phyloP scores from a whole-genome alignment of 139 green algal species.

The Picocystis salinarum region DNA sequence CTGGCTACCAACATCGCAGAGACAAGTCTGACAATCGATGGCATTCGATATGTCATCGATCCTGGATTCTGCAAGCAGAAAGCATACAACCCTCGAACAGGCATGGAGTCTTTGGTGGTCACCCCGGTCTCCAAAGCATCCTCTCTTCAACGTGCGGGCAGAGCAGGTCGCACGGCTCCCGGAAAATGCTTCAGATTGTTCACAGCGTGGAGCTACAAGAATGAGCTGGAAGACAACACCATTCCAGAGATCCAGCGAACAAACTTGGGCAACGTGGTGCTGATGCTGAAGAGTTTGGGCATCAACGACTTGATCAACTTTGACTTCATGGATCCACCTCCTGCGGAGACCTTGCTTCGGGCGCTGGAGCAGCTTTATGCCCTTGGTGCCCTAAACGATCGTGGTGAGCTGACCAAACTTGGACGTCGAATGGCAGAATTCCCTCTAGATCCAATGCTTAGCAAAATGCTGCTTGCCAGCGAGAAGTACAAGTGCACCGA shows the following conservation, averaged over 20 bases:
- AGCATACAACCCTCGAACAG: constrained; percentile 79
- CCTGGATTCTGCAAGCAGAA: constrained; percentile 95
- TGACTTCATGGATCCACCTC: constrained; percentile 90
- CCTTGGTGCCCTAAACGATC: constrained; percentile 86
- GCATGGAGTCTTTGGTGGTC: constrained; percentile 90
- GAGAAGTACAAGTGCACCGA: constrained; percentile 49
- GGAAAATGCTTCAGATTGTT: constrained; percentile 96
- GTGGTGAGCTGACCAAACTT: constrained; percentile 22
- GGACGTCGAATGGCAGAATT: constrained; percentile 91
- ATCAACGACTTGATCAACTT: constrained; percentile 92
- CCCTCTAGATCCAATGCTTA: constrained; percentile 86
- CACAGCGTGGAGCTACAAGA: constrained; percentile 75
- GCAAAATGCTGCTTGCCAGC: constrained; percentile 73
- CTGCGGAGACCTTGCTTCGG: constrained; percentile 70
- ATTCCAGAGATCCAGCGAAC: constrained; percentile 94
- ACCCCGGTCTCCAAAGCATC: constrained; percentile 73
- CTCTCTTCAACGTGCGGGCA: constrained; percentile 69
- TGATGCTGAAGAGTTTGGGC: constrained; percentile 80
- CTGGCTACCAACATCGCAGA: constrained; percentile 98
- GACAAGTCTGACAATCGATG: constrained; percentile 91
- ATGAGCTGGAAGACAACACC: constrained; percentile 94
- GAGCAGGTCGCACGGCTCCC: constrained; percentile 62
- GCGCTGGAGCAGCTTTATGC: constrained; percentile 93
- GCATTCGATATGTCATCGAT: constrained; percentile 92
- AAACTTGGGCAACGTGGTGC: constrained; percentile 91